These are phyloP conservation scores for Dioscorea alata DNA, from an alignment of 106 monocot genomes.

Conservation along the genomic window DNA sequence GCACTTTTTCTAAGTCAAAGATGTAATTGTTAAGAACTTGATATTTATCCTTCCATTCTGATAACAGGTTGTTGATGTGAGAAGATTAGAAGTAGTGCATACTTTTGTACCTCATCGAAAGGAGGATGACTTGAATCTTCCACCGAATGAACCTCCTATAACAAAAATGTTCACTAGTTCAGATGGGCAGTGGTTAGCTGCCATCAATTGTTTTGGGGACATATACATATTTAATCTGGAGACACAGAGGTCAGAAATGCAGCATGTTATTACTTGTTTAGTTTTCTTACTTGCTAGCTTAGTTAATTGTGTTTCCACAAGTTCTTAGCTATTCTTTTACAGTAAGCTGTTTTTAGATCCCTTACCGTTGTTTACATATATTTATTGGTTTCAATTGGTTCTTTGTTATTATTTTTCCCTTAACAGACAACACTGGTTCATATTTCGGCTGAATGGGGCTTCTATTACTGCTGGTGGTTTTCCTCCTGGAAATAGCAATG, in stretches of 20 bases:
- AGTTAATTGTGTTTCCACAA: no score
- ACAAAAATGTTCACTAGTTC: constrained; percentile 80
- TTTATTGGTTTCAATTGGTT: no score
- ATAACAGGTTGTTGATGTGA: constrained; percentile 53
- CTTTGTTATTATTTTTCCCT: not conserved
- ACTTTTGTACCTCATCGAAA: constrained; percentile 58
- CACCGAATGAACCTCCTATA: constrained; percentile 62
- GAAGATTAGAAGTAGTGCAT: constrained; percentile 36
- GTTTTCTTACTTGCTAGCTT: no score
- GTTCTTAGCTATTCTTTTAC: not conserved
- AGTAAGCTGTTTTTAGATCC: no score
- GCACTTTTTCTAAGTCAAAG: no score
- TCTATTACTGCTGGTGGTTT: constrained; percentile 94
- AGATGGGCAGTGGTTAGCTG: constrained; percentile 93
- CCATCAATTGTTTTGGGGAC: constrained; percentile 90
- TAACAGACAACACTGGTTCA: constrained; percentile 94
- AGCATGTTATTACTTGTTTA: no score
- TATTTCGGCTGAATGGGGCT: constrained; percentile 72
- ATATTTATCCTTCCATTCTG: constrained; percentile 1
- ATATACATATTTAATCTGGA: constrained; percentile 92
- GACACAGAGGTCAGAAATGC: constrained; percentile 46
- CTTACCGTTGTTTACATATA: no score
- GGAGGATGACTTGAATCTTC: constrained; percentile 16
- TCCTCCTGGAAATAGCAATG: constrained; percentile 63
- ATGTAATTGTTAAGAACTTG: not conserved